phyloP scores from a whole-genome alignment of 2,329 filamentous ascomycete species.

The Scedosporium dehoogii region DNA sequence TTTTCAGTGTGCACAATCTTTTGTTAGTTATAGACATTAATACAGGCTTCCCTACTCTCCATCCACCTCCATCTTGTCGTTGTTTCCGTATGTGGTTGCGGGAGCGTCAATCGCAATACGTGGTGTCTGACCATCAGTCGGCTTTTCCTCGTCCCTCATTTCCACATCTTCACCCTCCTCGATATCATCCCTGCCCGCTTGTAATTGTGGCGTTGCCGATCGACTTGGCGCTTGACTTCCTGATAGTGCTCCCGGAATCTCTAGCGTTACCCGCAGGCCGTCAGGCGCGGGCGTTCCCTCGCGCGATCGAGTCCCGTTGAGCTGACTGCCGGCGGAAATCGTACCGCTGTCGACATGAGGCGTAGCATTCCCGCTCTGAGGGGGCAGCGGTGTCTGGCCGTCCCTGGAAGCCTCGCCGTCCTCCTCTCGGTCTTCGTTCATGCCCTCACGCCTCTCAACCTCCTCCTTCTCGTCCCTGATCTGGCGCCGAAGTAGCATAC shows the following conservation, averaged over 20 bases:
- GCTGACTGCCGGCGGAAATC: not conserved
- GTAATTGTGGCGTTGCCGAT: constrained; percentile 18
- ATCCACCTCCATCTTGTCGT: constrained; percentile 59
- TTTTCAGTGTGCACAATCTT: not conserved
- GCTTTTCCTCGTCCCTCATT: constrained; percentile 39
- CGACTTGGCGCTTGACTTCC: constrained; percentile 23
- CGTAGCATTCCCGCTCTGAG: constrained; percentile 27
- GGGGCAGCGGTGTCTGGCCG: constrained; percentile 40
- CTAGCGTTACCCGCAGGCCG: constrained; percentile 10
- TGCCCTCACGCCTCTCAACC: constrained; percentile 77
- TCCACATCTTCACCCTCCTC: constrained; percentile 45
- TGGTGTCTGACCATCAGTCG: constrained; percentile 33
- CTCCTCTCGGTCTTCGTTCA: constrained; percentile 59
- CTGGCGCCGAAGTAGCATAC: constrained; percentile 71
- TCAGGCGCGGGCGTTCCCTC: constrained; percentile 21
- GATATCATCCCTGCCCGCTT: constrained; percentile 19
- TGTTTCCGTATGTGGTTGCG: constrained; percentile 21
- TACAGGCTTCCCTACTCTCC: constrained; percentile 13
- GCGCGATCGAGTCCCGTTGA: constrained; percentile 12
- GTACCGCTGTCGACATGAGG: constrained; percentile 4
- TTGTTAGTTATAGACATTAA: constrained; percentile 1
- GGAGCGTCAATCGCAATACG: constrained; percentile 40
- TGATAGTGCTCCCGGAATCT: constrained; percentile 8
- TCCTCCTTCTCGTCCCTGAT: constrained; percentile 96
- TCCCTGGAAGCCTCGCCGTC: constrained; percentile 36